These are phyloP conservation scores for Astrephomene gubernaculifera DNA, from an alignment of 139 green algal species.

Conservation along the genomic window DNA sequence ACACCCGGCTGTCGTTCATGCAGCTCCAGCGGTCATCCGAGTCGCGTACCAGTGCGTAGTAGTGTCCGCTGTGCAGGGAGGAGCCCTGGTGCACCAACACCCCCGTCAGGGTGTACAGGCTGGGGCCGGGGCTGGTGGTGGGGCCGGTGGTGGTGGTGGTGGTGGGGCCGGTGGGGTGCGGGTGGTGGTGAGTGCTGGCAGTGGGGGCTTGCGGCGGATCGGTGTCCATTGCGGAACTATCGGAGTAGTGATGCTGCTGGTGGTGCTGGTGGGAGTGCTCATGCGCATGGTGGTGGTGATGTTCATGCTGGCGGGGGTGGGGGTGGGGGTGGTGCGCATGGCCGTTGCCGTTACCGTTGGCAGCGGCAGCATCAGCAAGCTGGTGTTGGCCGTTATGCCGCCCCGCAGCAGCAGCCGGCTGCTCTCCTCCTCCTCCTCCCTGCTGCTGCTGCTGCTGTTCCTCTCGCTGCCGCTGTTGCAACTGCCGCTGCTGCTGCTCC, in stretches of 20 bases:
- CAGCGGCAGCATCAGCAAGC: background rate
- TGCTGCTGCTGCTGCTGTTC: background rate
- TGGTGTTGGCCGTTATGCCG: background rate
- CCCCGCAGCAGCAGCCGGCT: background rate
- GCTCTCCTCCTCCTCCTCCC: background rate
- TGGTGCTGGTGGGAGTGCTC: background rate
- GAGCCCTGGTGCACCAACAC: slow-evolving; percentile 89
- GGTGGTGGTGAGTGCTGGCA: background rate
- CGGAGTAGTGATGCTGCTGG: background rate
- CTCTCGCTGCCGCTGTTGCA: background rate
- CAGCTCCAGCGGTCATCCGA: slow-evolving; percentile 79
- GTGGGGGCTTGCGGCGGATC: no score
- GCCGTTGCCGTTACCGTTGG: background rate
- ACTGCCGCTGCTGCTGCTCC: background rate
- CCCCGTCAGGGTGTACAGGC: slow-evolving; percentile 80
- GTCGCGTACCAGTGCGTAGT: slow-evolving; percentile 81
- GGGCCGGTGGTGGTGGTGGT: background rate
- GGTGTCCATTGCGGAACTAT: no score
- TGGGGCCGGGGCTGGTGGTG: background rate
- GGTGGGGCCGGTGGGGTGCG: background rate
- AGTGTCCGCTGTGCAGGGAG: slow-evolving; percentile 85
- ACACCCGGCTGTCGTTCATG: slow-evolving; percentile 79
- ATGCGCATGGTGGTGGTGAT: slow-evolving; percentile 2
- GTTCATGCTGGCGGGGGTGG: background rate
- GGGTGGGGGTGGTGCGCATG: background rate